A percentile compares a stretch with the other conserved stretches of the same genome.
These are phyloP conservation scores for Magnaporthiopsis poae DNA, from an alignment of 2,329 filamentous ascomycete genomes.

Conservation along the genomic window DNA sequence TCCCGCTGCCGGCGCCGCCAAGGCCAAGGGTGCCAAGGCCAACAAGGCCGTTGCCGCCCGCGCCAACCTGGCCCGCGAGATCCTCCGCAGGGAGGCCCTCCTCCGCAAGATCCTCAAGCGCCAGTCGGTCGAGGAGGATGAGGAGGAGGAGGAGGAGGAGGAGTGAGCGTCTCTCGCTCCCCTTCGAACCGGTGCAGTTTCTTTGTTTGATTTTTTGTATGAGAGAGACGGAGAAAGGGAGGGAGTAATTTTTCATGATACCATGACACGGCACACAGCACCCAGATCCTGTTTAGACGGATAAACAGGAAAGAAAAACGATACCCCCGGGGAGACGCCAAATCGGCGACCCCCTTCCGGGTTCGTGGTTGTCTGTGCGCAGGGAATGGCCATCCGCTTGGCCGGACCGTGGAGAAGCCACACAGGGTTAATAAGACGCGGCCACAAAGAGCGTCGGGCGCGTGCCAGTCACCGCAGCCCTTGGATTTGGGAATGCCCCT, in stretches of 20 bases:
- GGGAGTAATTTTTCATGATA: background rate
- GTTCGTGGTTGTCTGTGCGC: background rate
- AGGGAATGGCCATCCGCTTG: background rate
- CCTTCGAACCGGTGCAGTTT: background rate
- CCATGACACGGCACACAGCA: background rate
- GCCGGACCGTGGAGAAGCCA: background rate
- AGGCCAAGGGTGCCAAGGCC: background rate
- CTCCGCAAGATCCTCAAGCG: slow-evolving; percentile 7
- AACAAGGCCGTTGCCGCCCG: background rate
- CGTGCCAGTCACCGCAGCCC: background rate
- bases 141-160: background rate
- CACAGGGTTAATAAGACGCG: background rate
- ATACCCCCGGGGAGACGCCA: background rate
- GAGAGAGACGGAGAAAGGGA: background rate
- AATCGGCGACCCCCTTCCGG: no score
- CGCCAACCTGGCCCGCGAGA: slow-evolving; percentile 4
- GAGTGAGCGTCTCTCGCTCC: background rate
- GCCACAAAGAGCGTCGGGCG: background rate
- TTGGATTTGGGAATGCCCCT: background rate
- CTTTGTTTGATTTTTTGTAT: background rate
- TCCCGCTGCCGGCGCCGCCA: no score
- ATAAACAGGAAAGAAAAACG: background rate
- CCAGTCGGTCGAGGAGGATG: slow-evolving; percentile 1
- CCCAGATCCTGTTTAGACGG: background rate
- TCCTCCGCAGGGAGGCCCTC: slow-evolving; percentile 6